Conservation (phyloP, 140 eudicot species). For the Stevia rebaudiana region DNA sequence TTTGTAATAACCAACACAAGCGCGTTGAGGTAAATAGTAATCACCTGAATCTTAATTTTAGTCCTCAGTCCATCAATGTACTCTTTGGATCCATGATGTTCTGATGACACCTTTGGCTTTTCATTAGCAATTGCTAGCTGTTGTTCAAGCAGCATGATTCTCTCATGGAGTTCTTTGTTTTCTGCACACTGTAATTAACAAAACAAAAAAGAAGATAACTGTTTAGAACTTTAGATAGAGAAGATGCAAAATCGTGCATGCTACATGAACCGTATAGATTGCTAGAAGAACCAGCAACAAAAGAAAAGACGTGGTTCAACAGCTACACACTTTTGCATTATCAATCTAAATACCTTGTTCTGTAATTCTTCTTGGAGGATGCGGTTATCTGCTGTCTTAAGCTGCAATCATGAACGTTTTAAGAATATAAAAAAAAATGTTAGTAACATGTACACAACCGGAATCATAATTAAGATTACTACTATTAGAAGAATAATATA, state of each 20-base stretch:
- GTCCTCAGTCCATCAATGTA: constrained; percentile 57
- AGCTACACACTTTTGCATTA: background rate
- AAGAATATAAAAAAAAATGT: constrained; percentile 5
- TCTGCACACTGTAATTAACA: constrained; percentile 55
- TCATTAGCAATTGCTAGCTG: constrained; percentile 53
- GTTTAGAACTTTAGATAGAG: background rate
- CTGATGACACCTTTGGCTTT: constrained; percentile 29
- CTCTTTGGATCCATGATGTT: constrained; percentile 50
- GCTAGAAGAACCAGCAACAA: background rate
- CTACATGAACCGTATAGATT: constrained; percentile 8
- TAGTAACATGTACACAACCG: constrained; percentile 13
- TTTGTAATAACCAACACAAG: constrained; percentile 5
- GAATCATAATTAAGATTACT: background rate
- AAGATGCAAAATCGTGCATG: constrained; percentile 4
- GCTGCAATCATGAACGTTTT: constrained; percentile 33
- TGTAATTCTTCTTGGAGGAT: constrained; percentile 84
- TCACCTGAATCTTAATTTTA: constrained; percentile 78
- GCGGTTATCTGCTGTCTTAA: constrained; percentile 78
- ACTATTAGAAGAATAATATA: background rate
- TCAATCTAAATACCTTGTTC: constrained; percentile 48
- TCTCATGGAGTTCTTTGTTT: constrained; percentile 71
- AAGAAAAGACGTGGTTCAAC: constrained; percentile 1
- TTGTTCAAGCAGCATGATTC: constrained; percentile 64
- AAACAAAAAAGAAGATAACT: background rate
- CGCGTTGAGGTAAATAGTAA: background rate